phyloP scores from a whole-genome alignment of 257 asterid species.

The Salvia rosmarinus region DNA sequence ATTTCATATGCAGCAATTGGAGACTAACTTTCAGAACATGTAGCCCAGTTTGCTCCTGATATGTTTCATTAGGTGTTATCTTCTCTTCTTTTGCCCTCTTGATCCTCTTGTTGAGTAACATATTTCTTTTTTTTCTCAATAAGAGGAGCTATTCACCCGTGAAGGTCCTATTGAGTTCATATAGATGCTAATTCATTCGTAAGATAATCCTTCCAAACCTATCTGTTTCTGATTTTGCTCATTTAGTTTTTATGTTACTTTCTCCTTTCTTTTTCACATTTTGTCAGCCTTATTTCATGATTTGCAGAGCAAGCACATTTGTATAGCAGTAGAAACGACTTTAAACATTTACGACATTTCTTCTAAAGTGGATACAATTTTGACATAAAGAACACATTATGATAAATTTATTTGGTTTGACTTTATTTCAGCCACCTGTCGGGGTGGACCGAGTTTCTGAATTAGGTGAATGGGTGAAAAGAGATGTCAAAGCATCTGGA shows the following conservation, averaged over 20 bases:
- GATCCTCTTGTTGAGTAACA: not conserved
- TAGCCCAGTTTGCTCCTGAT: not conserved
- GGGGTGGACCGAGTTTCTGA: constrained; percentile 62
- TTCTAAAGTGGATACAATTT: not conserved
- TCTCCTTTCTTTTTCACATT: constrained; percentile 2
- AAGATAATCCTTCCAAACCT: not conserved
- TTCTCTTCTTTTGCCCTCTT: not conserved
- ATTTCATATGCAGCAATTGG: not conserved
- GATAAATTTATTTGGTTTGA: not conserved
- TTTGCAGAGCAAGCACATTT: not conserved
- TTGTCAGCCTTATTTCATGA: not conserved
- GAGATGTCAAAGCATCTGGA: constrained; percentile 68
- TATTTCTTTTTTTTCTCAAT: not conserved
- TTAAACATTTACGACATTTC: not conserved
- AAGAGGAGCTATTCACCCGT: not conserved
- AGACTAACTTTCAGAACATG: not conserved
- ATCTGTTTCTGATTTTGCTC: not conserved
- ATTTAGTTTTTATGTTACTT: not conserved
- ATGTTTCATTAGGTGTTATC: not conserved
- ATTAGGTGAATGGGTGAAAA: constrained; percentile 70
- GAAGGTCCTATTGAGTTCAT: too few species aligned
- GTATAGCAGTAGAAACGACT: not conserved
- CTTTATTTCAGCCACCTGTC: constrained; percentile 69
- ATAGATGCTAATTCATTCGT: not conserved
- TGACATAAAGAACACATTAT: not conserved